A percentile compares a stretch with the other conserved stretches of the same genome.
These are phyloP conservation scores for Plasmopara muralis DNA, from an alignment of 352 stramenopile species.

Conservation along the genomic window DNA sequence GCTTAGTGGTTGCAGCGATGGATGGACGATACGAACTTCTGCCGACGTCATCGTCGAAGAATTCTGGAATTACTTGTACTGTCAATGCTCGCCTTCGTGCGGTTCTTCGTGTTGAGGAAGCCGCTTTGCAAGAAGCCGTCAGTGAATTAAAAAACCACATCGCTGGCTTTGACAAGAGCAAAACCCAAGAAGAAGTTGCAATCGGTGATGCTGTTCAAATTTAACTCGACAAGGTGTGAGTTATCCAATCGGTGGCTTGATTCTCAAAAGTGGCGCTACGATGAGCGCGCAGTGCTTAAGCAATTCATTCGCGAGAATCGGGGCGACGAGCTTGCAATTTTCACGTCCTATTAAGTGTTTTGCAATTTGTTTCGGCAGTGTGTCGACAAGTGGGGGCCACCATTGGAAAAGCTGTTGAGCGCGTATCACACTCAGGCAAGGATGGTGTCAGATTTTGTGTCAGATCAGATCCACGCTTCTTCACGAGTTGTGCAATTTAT, in stretches of 20 bases:
- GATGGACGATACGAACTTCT: conserved; percentile 28
- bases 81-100: conserved; percentile 22
- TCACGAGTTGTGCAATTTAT: conserved; percentile 25
- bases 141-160: conserved; percentile 10
- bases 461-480: conserved; percentile 8
- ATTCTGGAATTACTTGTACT: background rate
- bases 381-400: conserved; percentile 31
- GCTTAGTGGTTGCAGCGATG: conserved; percentile 29
- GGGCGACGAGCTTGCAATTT: conserved; percentile 30
- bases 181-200: conserved; percentile 13
- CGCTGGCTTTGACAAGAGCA: background rate
- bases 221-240: conserved; percentile 9
- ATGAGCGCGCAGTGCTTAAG: conserved; percentile 14
- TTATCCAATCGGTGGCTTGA: background rate
- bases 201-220: conserved; percentile 16
- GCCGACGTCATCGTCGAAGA: background rate
- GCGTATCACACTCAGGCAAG: conserved; percentile 27
- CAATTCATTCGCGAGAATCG: conserved; percentile 27
- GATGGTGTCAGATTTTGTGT: conserved; percentile 20
- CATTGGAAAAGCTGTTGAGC: conserved; percentile 20
- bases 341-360: conserved; percentile 36
- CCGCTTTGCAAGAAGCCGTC: conserved; percentile 16
- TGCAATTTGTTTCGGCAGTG: conserved; percentile 36
- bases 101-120: conserved; percentile 25
- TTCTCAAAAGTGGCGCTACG: conserved; percentile 2